These are phyloP conservation scores for Calendula officinalis DNA, from an alignment of 129 eudicot species.

Conservation along the genomic window DNA sequence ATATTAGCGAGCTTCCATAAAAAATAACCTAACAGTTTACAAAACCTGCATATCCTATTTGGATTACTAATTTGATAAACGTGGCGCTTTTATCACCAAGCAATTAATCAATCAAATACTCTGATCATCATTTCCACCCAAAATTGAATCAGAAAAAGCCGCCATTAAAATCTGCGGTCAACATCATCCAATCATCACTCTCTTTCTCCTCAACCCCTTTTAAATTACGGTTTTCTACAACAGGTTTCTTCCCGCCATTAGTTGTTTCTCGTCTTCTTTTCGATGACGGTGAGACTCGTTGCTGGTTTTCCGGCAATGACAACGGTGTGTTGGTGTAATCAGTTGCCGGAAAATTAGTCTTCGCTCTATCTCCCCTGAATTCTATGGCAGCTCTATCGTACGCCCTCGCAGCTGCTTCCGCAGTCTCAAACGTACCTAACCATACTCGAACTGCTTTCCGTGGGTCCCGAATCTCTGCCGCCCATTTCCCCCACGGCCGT, in stretches of 20 bases:
- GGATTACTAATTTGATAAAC: not conserved
- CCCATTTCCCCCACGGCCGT: constrained; percentile 86
- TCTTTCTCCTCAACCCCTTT: constrained; percentile 38
- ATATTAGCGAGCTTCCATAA: not conserved
- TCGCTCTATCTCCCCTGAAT: constrained; percentile 63
- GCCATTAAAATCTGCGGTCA: constrained; percentile 31
- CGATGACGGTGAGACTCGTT: not conserved
- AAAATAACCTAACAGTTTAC: not conserved
- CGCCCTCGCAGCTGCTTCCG: constrained; percentile 69
- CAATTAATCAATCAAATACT: constrained; percentile 19
- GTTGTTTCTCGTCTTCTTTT: constrained; percentile 2
- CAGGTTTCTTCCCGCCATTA: not conserved
- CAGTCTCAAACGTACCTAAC: constrained; percentile 73
- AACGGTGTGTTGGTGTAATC: constrained; percentile 31
- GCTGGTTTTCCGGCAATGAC: constrained; percentile 13
- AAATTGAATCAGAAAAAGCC: constrained; percentile 35
- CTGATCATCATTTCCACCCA: constrained; percentile 26
- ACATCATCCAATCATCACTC: constrained; percentile 51
- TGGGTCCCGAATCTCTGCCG: constrained; percentile 77
- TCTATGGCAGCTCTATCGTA: constrained; percentile 66
- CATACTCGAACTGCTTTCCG: constrained; percentile 67
- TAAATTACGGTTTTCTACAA: constrained; percentile 11
- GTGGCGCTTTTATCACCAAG: not conserved
- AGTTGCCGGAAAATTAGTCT: constrained; percentile 47
- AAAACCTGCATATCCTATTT: not conserved